Percentiles rank a stretch among this genome's conserved stretches.
phyloP scores from a whole-genome alignment of 2,329 filamentous ascomycete genomes.

The Aspergillus viridinutans region DNA sequence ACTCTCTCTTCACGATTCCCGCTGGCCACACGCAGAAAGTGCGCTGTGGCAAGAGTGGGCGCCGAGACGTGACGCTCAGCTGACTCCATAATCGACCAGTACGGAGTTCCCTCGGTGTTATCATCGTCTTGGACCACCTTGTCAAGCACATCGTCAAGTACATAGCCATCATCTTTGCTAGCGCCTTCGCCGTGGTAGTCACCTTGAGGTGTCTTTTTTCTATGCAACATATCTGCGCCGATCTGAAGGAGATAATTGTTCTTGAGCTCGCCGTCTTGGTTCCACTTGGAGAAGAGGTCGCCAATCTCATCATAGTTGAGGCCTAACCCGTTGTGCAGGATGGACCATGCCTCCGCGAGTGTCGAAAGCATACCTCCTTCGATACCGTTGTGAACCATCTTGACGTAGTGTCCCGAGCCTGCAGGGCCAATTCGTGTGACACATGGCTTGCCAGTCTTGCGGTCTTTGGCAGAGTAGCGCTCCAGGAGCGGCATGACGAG shows the following conservation, averaged over 20 bases:
- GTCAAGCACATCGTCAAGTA: slow-evolving; percentile 61
- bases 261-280: slow-evolving; percentile 53
- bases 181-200: slow-evolving; percentile 32
- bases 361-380: slow-evolving; percentile 67
- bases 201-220: slow-evolving; percentile 41
- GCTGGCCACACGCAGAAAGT: slow-evolving; percentile 61
- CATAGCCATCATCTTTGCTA: slow-evolving; percentile 40
- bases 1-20: slow-evolving; percentile 56
- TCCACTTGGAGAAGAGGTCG: slow-evolving; percentile 58
- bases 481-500: slow-evolving; percentile 58
- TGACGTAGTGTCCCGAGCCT: slow-evolving; percentile 66
- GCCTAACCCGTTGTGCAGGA: slow-evolving; percentile 56
- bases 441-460: slow-evolving; percentile 54
- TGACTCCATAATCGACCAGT: slow-evolving; percentile 62
- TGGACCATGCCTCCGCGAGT: slow-evolving; percentile 61
- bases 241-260: slow-evolving; percentile 62
- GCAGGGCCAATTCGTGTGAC: slow-evolving; percentile 58
- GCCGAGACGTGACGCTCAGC: slow-evolving; percentile 59
- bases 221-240: slow-evolving; percentile 56
- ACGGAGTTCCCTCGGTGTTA: slow-evolving; percentile 62
- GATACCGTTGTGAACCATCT: slow-evolving; percentile 73
- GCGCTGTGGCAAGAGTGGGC: slow-evolving; percentile 60
- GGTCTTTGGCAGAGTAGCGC: slow-evolving; percentile 60
- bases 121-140: slow-evolving; percentile 69
- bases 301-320: slow-evolving; percentile 60